These are phyloP conservation scores for Fraxinus platypoda DNA, from an alignment of 305 asterid genomes.

Conservation along the genomic window DNA sequence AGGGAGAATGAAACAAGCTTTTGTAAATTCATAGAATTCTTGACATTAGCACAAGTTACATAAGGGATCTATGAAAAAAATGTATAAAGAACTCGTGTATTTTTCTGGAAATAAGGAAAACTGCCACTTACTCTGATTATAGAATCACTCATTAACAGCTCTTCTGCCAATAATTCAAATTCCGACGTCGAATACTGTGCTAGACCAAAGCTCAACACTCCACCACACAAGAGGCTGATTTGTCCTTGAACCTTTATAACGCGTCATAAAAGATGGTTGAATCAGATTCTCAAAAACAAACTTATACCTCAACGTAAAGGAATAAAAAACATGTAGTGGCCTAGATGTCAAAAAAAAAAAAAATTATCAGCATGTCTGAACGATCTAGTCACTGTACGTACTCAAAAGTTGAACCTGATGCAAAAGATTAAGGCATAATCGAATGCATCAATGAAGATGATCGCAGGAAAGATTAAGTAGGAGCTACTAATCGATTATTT, in stretches of 20 bases:
- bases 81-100: conserved; percentile 10
- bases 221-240: conserved; percentile 79
- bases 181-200: conserved; percentile 90
- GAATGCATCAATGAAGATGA: neutral
- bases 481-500: neutral
- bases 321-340: neutral
- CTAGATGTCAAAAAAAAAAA: neutral
- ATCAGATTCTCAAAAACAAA: conserved; percentile 23
- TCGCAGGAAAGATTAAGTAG: neutral
- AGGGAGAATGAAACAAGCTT: neutral
- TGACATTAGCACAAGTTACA: neutral
- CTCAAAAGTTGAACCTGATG: neutral
- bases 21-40: neutral
- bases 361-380: conserved; percentile 1
- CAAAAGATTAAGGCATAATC: neutral
- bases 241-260: conserved; percentile 92
- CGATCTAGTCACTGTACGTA: neutral
- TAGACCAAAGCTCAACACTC: conserved; percentile 86
- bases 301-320: neutral
- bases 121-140: conserved; percentile 60
- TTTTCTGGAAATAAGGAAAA: neutral
- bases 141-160: conserved; percentile 96
- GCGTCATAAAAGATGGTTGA: conserved; percentile 17
- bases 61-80: neutral
- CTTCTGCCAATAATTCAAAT: conserved; percentile 95